Conservation (phyloP, 2,329 filamentous ascomycete genomes). For the Fusarium austroafricanum region DNA sequence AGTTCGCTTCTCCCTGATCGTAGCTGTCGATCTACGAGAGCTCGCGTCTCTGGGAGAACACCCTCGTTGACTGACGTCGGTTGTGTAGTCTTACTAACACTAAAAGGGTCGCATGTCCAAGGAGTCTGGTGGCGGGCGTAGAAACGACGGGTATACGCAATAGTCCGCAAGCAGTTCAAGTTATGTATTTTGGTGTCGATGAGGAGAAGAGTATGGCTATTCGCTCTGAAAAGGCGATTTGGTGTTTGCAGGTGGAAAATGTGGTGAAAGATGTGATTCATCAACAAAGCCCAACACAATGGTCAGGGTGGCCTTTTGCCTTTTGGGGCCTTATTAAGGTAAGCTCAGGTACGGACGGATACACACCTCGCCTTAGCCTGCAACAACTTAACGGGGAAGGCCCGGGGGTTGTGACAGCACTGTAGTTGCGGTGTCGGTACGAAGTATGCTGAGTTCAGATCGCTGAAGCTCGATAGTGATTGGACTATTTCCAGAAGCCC, state of each 20-base stretch:
- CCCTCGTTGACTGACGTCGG: slow-evolving; percentile 39
- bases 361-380: slow-evolving; percentile 14
- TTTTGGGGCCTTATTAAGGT: slow-evolving; percentile 32
- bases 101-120: slow-evolving; percentile 38
- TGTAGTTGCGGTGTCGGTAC: slow-evolving; percentile 37
- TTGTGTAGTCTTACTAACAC: slow-evolving; percentile 42
- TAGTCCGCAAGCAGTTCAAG: background rate
- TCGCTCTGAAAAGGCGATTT: slow-evolving; percentile 1
- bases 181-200: background rate
- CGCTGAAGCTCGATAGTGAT: slow-evolving; percentile 3
- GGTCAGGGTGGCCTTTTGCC: slow-evolving; percentile 44
- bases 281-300: slow-evolving; percentile 28
- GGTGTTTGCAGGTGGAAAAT: slow-evolving; percentile 9
- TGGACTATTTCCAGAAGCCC: slow-evolving; percentile 12
- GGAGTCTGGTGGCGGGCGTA: background rate
- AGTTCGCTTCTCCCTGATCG: slow-evolving; percentile 13
- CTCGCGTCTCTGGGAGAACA: slow-evolving; percentile 23
- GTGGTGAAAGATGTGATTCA: slow-evolving; percentile 29
- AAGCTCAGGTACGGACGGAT: slow-evolving; percentile 22
- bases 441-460: background rate
- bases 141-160: slow-evolving; percentile 5
- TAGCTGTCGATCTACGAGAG: slow-evolving; percentile 28
- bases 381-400: slow-evolving; percentile 11
- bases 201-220: background rate
- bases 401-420: slow-evolving; percentile 1